A percentile compares a stretch with the other conserved stretches of the same genome.
These are phyloP conservation scores for Fusarium verrucosum DNA, from an alignment of 2,329 filamentous ascomycete genomes.

Conservation along the genomic window DNA sequence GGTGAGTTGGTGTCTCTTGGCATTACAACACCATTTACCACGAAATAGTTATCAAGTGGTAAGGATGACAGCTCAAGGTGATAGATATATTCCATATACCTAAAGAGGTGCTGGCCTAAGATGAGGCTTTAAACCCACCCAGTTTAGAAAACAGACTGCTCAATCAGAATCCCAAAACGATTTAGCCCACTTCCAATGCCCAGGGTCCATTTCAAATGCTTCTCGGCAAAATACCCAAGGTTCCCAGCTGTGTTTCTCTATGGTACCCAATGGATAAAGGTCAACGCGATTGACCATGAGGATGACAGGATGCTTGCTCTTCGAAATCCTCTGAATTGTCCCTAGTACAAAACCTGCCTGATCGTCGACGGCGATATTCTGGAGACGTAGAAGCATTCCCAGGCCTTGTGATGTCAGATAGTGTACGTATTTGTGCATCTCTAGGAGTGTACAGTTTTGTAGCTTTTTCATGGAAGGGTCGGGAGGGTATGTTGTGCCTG, in stretches of 20 bases:
- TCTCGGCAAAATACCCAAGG: not conserved
- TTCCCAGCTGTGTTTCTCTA: not conserved
- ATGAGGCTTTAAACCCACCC: too few species aligned
- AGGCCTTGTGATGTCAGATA: not conserved
- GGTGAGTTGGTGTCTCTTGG: too few species aligned
- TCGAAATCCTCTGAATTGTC: not conserved
- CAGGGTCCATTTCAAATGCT: not conserved
- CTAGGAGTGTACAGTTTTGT: not conserved
- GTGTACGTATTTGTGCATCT: not conserved
- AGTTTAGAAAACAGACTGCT: too few species aligned
- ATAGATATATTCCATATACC: too few species aligned
- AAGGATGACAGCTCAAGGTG: too few species aligned
- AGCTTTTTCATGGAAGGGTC: too few species aligned
- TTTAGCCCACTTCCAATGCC: not conserved
- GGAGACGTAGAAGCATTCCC: not conserved
- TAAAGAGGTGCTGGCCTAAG: too few species aligned
- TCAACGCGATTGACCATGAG: not conserved
- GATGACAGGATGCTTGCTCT: not conserved
- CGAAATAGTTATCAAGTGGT: too few species aligned
- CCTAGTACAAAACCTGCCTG: not conserved
- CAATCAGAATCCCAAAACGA: not conserved
- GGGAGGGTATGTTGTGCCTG: too few species aligned
- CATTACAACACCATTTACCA: too few species aligned
- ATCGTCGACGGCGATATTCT: not conserved
- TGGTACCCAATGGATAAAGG: not conserved